Percentiles rank a stretch among this genome's conserved stretches.
phyloP scores from a whole-genome alignment of 129 eudicot genomes.

The Flaveria ramosissima region DNA sequence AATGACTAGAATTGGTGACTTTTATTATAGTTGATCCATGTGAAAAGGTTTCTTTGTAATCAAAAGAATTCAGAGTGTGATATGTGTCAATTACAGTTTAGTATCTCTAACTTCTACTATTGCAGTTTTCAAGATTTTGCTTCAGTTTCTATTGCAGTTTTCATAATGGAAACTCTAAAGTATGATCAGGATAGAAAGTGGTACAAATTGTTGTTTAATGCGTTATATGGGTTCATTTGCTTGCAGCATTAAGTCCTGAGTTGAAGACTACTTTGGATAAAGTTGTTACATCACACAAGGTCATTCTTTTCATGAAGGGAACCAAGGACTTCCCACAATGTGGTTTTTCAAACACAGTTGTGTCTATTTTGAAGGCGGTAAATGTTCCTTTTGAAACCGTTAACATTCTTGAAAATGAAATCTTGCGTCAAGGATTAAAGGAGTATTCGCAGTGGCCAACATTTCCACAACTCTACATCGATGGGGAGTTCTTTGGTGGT shows the following conservation, averaged over 20 bases:
- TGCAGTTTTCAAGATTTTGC: not conserved
- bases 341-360: slow-evolving; percentile 91
- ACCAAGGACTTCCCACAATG: slow-evolving; percentile 96
- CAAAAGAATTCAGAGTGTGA: slow-evolving; percentile 3
- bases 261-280: slow-evolving; percentile 78
- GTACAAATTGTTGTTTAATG: not conserved
- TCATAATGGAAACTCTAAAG: not conserved
- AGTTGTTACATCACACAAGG: slow-evolving; percentile 88
- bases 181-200: slow-evolving; percentile 2
- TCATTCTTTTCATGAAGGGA: slow-evolving; percentile 92
- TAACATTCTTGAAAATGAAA: slow-evolving; percentile 77
- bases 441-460: slow-evolving; percentile 99
- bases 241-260: slow-evolving; percentile 79
- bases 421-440: slow-evolving; percentile 81
- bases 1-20: not conserved
- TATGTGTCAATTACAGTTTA: not conserved
- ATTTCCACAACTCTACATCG: slow-evolving; percentile 91
- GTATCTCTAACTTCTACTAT: not conserved
- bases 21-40: not conserved
- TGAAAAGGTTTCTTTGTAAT: not conserved
- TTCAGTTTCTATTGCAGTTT: not conserved
- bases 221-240: slow-evolving; percentile 1
- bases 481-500: slow-evolving; percentile 97
- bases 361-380: slow-evolving; percentile 67
- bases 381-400: slow-evolving; percentile 87